Percentiles rank a stretch among this genome's conserved stretches.
Evolutionary conservation across 345 rosid genomes (phyloP).

Genomic region (Eucalyptus brandiana): DNA sequence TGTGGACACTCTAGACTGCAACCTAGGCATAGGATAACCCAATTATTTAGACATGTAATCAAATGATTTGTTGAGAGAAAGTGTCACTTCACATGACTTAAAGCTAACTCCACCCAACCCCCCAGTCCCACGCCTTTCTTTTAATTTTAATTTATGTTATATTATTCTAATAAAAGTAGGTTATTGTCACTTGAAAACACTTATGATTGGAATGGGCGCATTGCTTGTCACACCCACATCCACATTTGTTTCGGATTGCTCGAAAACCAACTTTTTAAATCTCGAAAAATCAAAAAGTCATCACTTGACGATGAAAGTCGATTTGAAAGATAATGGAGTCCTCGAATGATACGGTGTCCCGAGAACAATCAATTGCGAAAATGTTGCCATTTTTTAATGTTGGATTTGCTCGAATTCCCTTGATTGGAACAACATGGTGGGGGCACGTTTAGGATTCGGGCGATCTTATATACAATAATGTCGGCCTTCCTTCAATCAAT

Average conservation of each 20-base stretch:
- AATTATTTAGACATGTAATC: neutral
- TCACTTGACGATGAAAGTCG: neutral
- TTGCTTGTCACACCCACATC: neutral
- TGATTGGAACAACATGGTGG: neutral
- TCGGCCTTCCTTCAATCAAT: neutral
- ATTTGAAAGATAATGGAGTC: neutral
- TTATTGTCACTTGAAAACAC: neutral
- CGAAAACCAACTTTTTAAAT: neutral
- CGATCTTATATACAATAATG: neutral
- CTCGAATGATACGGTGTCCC: neutral
- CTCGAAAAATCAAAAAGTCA: neutral
- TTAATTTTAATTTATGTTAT: neutral
- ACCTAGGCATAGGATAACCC: neutral
- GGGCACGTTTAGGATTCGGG: neutral
- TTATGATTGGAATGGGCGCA: neutral
- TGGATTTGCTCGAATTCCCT: neutral
- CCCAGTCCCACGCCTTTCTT: neutral
- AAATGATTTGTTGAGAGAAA: neutral
- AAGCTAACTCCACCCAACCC: slow-evolving; percentile 56
- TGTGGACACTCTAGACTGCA: neutral
- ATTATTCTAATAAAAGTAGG: neutral
- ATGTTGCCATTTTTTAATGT: neutral
- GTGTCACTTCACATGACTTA: slow-evolving; percentile 67
- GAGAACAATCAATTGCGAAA: neutral
- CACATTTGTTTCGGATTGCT: neutral